Percentiles rank a stretch among this genome's conserved stretches.
Evolutionary conservation across 257 asterid genomes (phyloP).

Genomic region (Verbascum thapsus): DNA sequence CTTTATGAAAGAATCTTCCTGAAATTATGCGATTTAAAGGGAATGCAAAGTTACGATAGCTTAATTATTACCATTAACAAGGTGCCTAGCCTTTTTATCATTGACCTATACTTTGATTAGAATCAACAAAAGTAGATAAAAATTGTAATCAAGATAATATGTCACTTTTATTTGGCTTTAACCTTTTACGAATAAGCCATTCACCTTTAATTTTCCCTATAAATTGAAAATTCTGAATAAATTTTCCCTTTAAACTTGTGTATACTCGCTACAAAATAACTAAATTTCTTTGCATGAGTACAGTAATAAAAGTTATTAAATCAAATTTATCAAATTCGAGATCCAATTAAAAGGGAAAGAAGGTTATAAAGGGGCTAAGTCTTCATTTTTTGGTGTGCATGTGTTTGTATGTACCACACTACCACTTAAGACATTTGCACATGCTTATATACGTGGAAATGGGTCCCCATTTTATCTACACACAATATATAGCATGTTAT

Average conservation of each 20-base stretch:
- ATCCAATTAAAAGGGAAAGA: neutral
- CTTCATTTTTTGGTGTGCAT: conserved; percentile 33
- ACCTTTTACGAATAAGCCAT: too few relatives aligned
- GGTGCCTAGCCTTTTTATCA: neutral
- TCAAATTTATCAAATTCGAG: too few relatives aligned
- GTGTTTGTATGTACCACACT: conserved; percentile 26
- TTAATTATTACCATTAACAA: conserved; percentile 11
- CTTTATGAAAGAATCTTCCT: conserved; percentile 26
- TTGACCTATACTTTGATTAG: neutral
- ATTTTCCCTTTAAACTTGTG: too few relatives aligned
- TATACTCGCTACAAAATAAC: too few relatives aligned
- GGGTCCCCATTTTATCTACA: conserved; percentile 29
- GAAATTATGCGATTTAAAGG: conserved; percentile 30
- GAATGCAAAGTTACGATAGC: conserved; percentile 16
- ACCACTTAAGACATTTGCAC: conserved; percentile 36
- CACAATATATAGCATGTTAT: conserved; percentile 26
- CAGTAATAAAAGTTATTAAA: too few relatives aligned
- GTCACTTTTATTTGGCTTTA: too few relatives aligned
- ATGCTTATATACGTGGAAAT: conserved; percentile 40
- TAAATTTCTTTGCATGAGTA: too few relatives aligned
- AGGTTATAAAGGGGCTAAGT: conserved; percentile 38
- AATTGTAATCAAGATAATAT: too few relatives aligned
- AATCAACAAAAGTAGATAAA: neutral
- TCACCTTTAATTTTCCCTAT: neutral
- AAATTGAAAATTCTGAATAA: neutral